A percentile compares a stretch with the other conserved stretches of the same genome.
Evolutionary conservation across 1,284 basidiomycete species (phyloP).

Genomic region (Moesziomyces sp.): DNA sequence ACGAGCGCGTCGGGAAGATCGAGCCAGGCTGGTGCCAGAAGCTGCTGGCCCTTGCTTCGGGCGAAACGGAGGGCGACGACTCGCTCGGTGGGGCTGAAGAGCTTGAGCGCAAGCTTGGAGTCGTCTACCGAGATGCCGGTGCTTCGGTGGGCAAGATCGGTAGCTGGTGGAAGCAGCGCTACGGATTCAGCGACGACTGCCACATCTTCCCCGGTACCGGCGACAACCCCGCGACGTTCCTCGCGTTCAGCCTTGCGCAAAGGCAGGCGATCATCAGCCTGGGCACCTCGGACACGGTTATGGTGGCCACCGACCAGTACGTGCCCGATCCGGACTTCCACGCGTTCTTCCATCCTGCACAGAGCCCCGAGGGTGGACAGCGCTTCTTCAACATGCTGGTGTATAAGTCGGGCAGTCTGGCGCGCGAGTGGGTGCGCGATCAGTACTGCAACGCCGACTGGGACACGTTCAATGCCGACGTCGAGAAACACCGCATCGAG

Average conservation of each 20-base stretch:
- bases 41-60: slow-evolving; percentile 69
- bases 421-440: slow-evolving; percentile 81
- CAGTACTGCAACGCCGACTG: slow-evolving; percentile 76
- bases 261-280: slow-evolving; percentile 87
- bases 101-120: slow-evolving; percentile 78
- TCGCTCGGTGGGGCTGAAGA: slow-evolving; percentile 70
- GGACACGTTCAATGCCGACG: slow-evolving; percentile 78
- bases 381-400: slow-evolving; percentile 71
- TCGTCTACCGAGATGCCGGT: slow-evolving; percentile 79
- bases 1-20: slow-evolving; percentile 39
- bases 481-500: slow-evolving; percentile 68
- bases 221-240: slow-evolving; percentile 89
- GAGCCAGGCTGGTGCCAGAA: slow-evolving; percentile 54
- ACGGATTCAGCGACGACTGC: slow-evolving; percentile 82
- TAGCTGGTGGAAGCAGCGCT: slow-evolving; percentile 79
- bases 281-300: slow-evolving; percentile 89
- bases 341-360: slow-evolving; percentile 71
- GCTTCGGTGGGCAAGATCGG: slow-evolving; percentile 76
- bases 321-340: slow-evolving; percentile 70
- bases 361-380: slow-evolving; percentile 14
- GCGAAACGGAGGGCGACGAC: slow-evolving; percentile 47
- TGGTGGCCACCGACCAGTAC: slow-evolving; percentile 74
- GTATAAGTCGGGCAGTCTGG: slow-evolving; percentile 69
- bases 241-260: slow-evolving; percentile 76
- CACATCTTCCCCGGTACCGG: slow-evolving; percentile 86